A percentile compares a stretch with the other conserved stretches of the same genome.
Conservation (phyloP, 2,329 filamentous ascomycete genomes). For the Epichloe festucae region DNA sequence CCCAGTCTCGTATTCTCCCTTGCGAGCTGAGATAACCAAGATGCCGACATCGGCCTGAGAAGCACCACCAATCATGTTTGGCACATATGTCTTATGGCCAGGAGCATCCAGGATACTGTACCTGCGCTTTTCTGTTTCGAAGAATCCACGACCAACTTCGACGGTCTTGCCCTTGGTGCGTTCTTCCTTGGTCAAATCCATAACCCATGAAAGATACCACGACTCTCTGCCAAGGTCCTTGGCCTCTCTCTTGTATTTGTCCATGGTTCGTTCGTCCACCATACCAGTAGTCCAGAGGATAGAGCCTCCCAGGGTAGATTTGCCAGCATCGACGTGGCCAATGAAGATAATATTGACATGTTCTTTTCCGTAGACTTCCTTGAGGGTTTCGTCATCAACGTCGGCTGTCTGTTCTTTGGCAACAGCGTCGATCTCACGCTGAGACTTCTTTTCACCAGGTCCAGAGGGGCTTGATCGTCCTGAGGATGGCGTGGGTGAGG, state of each 20-base stretch:
- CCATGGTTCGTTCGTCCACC: conserved; percentile 98
- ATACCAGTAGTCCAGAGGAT: conserved; percentile 92
- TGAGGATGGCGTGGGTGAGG: conserved; percentile 70
- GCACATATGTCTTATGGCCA: conserved; percentile 95
- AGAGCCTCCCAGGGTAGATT: conserved; percentile 87
- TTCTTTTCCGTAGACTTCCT: conserved; percentile 93
- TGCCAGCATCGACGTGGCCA: conserved; percentile 95
- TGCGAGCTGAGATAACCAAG: conserved; percentile 88
- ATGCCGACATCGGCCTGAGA: conserved; percentile 91
- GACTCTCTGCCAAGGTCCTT: conserved; percentile 94
- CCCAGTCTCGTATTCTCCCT: conserved; percentile 97
- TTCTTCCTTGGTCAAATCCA: conserved; percentile 95
- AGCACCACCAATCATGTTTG: conserved; percentile 94
- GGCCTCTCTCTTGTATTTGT: conserved; percentile 94
- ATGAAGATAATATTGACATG: conserved; percentile 94
- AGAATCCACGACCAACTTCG: conserved; percentile 89
- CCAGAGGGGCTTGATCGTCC: conserved; percentile 69
- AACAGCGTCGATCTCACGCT: conserved; percentile 68
- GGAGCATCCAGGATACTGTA: conserved; percentile 97
- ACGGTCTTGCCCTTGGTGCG: conserved; percentile 95
- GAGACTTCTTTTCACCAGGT: conserved; percentile 34
- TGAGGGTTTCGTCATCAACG: conserved; percentile 59
- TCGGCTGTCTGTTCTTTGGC: conserved; percentile 69
- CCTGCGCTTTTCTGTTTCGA: conserved; percentile 89
- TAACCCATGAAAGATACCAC: conserved; percentile 97